A percentile compares a stretch with the other conserved stretches of the same genome.
Conservation (phyloP, 148 eudicot species). For the Rhododendron mucronatum region DNA sequence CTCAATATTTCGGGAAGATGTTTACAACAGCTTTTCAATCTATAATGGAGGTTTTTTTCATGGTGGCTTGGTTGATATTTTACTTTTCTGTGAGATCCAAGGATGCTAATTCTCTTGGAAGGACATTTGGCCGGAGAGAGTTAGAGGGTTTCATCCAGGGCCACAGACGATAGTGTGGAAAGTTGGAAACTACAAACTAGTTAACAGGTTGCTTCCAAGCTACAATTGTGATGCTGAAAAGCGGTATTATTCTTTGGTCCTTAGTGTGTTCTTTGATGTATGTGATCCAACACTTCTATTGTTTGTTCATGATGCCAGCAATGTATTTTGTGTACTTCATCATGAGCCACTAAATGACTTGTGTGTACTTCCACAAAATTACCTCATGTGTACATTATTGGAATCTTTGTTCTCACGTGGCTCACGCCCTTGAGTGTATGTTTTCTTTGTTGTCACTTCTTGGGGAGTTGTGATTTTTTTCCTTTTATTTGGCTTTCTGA, state of each 20-base stretch:
- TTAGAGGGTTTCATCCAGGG: conserved; percentile 63
- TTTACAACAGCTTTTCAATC: conserved; percentile 54
- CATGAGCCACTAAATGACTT: conserved; percentile 26
- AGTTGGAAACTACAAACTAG: conserved; percentile 9
- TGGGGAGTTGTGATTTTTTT: not conserved
- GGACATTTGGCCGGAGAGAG: conserved; percentile 78
- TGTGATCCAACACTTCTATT: conserved; percentile 28
- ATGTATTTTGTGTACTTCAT: conserved; percentile 31
- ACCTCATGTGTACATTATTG: conserved; percentile 21
- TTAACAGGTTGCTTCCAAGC: conserved; percentile 9
- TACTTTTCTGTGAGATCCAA: conserved; percentile 66
- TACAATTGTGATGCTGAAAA: conserved; percentile 14
- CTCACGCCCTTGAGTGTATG: not conserved
- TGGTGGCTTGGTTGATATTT: conserved; percentile 78
- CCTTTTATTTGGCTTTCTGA: not conserved
- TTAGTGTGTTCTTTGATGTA: conserved; percentile 21
- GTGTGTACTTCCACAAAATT: conserved; percentile 29
- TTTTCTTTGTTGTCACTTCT: not conserved
- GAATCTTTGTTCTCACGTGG: conserved; percentile 7
- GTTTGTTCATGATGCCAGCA: conserved; percentile 23
- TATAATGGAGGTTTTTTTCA: conserved; percentile 72
- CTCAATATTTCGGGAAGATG: conserved; percentile 43
- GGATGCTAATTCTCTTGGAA: conserved; percentile 61
- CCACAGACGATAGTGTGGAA: conserved; percentile 29
- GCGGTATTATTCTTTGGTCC: conserved; percentile 27